phyloP scores from a whole-genome alignment of 2,329 filamentous ascomycete species.

The Talaromyces piceae region DNA sequence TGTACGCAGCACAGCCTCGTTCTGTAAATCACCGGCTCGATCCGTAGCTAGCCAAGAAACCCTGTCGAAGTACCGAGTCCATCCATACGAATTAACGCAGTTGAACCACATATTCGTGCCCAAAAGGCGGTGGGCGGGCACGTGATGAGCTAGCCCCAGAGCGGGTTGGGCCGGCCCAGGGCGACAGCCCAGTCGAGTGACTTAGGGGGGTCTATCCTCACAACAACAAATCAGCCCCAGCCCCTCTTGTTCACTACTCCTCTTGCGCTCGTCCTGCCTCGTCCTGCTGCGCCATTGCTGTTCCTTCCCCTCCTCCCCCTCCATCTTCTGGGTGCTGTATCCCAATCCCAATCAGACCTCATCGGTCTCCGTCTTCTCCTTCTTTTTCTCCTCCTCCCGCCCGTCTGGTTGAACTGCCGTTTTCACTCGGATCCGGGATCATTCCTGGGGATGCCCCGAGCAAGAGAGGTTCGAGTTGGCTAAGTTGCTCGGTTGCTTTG shows the following conservation, averaged over 20 bases:
- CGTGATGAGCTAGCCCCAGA: neutral
- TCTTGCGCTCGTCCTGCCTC: neutral
- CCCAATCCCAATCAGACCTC: no score
- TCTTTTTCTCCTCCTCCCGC: neutral
- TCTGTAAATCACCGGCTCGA: no score
- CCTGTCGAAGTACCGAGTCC: no score
- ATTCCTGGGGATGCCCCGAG: neutral
- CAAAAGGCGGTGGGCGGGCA: slow-evolving; percentile 2
- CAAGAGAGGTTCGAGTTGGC: slow-evolving; percentile 11
- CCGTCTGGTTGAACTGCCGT: neutral
- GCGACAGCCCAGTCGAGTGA: no score
- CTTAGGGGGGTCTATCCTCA: slow-evolving; percentile 1
- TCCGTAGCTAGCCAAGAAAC: no score
- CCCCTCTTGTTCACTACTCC: neutral
- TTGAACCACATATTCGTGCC: neutral
- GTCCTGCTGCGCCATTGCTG: neutral
- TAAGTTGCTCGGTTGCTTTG: slow-evolving; percentile 27
- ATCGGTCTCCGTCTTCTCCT: no score
- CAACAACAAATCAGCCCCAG: slow-evolving; percentile 5
- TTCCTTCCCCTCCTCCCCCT: neutral
- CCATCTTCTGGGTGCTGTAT: neutral
- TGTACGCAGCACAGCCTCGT: no score
- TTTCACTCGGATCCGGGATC: neutral
- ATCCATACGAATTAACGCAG: no score
- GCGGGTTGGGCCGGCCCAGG: neutral